Percentiles rank a stretch among this genome's conserved stretches.
phyloP scores from a whole-genome alignment of 2,329 filamentous ascomycete species.

The Fusarium metavorans region DNA sequence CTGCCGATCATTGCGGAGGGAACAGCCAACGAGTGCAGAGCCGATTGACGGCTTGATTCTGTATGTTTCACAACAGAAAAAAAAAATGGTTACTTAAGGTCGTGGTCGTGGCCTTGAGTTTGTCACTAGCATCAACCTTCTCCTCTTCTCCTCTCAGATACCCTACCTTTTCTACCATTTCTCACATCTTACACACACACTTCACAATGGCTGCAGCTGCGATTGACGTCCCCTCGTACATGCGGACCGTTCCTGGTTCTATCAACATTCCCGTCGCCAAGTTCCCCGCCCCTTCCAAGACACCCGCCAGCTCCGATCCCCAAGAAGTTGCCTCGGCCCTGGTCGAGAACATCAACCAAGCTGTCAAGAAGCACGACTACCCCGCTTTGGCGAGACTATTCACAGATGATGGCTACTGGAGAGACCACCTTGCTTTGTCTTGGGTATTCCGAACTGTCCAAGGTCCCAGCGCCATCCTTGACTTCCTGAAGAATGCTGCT shows the following conservation, averaged over 20 bases:
- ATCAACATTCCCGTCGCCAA: conserved; percentile 63
- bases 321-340: conserved; percentile 53
- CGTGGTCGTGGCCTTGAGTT: neutral
- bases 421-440: conserved; percentile 67
- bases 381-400: conserved; percentile 44
- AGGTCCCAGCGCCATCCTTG: conserved; percentile 53
- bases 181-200: neutral
- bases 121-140: conserved; percentile 13
- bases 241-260: conserved; percentile 60
- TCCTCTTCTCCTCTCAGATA: neutral
- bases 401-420: conserved; percentile 64
- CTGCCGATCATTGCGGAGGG: conserved; percentile 8
- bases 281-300: conserved; percentile 51
- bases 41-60: neutral
- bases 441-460: conserved; percentile 68
- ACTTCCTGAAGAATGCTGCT: conserved; percentile 52
- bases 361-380: conserved; percentile 52
- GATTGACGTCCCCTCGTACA: conserved; percentile 43
- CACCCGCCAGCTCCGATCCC: conserved; percentile 49
- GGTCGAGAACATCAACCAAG: conserved; percentile 53
- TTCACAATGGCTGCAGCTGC: conserved; percentile 37
- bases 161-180: neutral
- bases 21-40: neutral
- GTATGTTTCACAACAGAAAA: neutral
- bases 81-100: neutral